phyloP scores from a whole-genome alignment of 352 stramenopile species.

The Phytophthora citricola region DNA sequence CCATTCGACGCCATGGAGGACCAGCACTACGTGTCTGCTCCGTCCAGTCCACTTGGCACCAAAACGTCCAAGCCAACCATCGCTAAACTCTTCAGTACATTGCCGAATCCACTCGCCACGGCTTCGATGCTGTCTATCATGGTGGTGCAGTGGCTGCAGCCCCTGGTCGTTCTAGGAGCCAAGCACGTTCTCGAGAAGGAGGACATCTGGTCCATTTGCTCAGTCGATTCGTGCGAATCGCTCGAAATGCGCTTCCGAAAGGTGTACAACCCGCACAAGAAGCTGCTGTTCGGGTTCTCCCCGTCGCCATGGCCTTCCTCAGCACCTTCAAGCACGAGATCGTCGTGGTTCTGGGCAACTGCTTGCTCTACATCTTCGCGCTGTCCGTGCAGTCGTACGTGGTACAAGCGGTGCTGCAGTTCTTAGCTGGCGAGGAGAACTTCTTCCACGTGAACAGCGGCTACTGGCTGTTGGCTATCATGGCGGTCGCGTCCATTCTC shows the following conservation, averaged over 20 bases:
- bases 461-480: conserved; percentile 23
- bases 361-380: conserved; percentile 27
- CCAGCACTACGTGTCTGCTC: conserved; percentile 23
- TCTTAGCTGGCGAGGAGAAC: conserved; percentile 18
- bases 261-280: conserved; percentile 16
- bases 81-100: conserved; percentile 10
- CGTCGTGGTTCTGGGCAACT: conserved; percentile 16
- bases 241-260: conserved; percentile 18
- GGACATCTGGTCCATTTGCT: conserved; percentile 34
- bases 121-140: conserved; percentile 35
- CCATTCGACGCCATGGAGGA: neutral
- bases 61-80: neutral
- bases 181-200: conserved; percentile 27
- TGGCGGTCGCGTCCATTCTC: conserved; percentile 21
- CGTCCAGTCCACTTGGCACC: conserved; percentile 3
- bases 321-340: conserved; percentile 19
- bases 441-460: conserved; percentile 21
- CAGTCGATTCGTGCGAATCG: conserved; percentile 17
- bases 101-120: conserved; percentile 30
- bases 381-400: conserved; percentile 31
- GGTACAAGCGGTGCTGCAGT: conserved; percentile 26
- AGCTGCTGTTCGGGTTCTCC: conserved; percentile 10
- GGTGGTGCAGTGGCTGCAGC: conserved; percentile 31
- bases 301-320: conserved; percentile 20
- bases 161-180: conserved; percentile 34